Evolutionary conservation across 176 grass and related monocot genomes (phyloP).

Genomic region (Hsuehochloa calcarea): DNA sequence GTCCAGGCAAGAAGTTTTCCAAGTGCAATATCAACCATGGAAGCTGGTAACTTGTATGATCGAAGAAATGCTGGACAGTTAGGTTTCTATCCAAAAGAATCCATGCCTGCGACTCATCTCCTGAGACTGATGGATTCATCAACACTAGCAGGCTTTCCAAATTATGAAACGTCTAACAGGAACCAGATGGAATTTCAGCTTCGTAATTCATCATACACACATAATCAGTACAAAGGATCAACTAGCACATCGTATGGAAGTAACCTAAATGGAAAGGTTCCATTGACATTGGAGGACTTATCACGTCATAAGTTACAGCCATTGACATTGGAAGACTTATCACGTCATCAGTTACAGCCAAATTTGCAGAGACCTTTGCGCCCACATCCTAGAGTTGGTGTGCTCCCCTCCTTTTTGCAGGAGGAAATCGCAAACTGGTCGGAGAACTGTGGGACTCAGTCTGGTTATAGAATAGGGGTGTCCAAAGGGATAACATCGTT

Average conservation of each 20-base stretch:
- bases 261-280: slow-evolving; percentile 20
- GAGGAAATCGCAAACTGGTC: slow-evolving; percentile 64
- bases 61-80: slow-evolving; percentile 24
- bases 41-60: slow-evolving; percentile 31
- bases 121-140: slow-evolving; percentile 60
- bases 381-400: slow-evolving; percentile 67
- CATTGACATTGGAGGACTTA: slow-evolving; percentile 35
- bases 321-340: slow-evolving; percentile 37
- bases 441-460: slow-evolving; percentile 51
- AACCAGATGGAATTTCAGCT: slow-evolving; percentile 31
- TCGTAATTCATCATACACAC: not conserved
- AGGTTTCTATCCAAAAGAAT: slow-evolving; percentile 44
- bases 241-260: slow-evolving; percentile 22
- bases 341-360: slow-evolving; percentile 29
- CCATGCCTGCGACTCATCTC: slow-evolving; percentile 56
- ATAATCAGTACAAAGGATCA: slow-evolving; percentile 37
- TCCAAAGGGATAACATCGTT: slow-evolving; percentile 23
- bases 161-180: slow-evolving; percentile 31
- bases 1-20: slow-evolving; percentile 24
- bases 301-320: slow-evolving; percentile 19
- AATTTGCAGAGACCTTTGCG: slow-evolving; percentile 48
- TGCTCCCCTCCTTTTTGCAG: slow-evolving; percentile 58
- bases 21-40: slow-evolving; percentile 24
- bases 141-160: slow-evolving; percentile 21
- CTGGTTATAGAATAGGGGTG: slow-evolving; percentile 42